Base-by-base conservation (phyloP, 768 basidiomycete species). In the Hypholoma fasciculare region DNA sequence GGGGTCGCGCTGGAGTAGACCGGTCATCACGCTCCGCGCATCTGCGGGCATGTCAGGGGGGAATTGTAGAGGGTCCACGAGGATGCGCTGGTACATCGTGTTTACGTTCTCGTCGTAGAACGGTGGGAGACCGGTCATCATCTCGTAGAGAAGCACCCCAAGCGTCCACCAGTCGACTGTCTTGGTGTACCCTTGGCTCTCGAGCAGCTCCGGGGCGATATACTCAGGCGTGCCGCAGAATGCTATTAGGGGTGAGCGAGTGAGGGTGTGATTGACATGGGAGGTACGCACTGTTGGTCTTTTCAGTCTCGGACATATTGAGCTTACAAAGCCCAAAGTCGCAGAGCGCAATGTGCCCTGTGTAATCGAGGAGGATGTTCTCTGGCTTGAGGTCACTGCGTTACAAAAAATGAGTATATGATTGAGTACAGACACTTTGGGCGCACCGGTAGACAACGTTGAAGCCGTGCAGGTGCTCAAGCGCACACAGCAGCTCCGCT, bases 161-260 rank as follows among this genome's bases (percentile, higher is more conserved):
- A 98, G 80, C 0, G 96, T 98, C 96, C 93, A 96, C 96, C 96
- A 99, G 68, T 99, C 96, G 14, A 99, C 97, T 0, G 96, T 97
- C 69, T 96, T 96, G 4, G 94, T 96, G 75, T 99, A 98, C 1
- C 97, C 96, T 67, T 94, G 91, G 61, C 92, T 97, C 70, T 96
- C 94, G 61, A 99, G 84, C 38, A 99, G 84, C 71, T 99, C 96
- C 0, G 96, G 96, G 7, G 96, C 95, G 66, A 98, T 98, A 74
- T 98, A 98, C 72, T 99, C 96, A 1, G 96, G 96, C 5, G 96
- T 99, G 7, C 96, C 96, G 68, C 96, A 99, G 81, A 99, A 99
- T 7, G 95, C 90, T 92, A 63, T 40, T 13, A 36, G 51, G 52
- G 43, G 59, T 59, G 53, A 42, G 48, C 19, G 27, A 48, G 46